These are phyloP conservation scores for Blastobotrys muscicola DNA, from an alignment of 805 yeast species.

Conservation along the genomic window DNA sequence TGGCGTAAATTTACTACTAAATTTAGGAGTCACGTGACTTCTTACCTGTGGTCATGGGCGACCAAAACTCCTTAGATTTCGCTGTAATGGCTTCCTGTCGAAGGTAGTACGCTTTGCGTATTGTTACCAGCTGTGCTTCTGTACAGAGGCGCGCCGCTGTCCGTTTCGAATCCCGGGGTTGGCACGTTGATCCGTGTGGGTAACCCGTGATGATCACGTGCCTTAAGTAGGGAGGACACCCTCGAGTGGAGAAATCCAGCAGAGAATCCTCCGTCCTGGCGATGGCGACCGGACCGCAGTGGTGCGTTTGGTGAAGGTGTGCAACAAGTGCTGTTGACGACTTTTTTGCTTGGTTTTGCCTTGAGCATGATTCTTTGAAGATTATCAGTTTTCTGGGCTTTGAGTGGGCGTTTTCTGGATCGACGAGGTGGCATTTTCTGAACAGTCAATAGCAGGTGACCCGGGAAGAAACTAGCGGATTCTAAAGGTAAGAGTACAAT, in stretches of 20 bases:
- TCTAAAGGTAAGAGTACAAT: too few relatives aligned
- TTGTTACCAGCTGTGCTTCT: conserved; percentile 1
- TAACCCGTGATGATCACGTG: conserved; percentile 16
- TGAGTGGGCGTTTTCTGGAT: too few relatives aligned
- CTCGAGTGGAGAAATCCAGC: conserved; percentile 27
- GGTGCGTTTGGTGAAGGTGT: not conserved
- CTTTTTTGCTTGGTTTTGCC: too few relatives aligned
- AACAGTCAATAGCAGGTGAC: too few relatives aligned
- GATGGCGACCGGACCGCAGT: conserved; percentile 23
- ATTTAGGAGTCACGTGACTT: not conserved
- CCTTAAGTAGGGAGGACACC: conserved; percentile 16
- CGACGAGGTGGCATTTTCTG: too few relatives aligned
- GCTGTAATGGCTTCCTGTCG: conserved; percentile 21
- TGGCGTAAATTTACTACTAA: not conserved
- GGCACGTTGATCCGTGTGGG: conserved; percentile 18
- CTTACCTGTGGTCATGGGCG: not conserved
- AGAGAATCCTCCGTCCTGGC: conserved; percentile 21
- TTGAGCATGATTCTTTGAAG: too few relatives aligned
- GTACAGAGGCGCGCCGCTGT: conserved; percentile 15
- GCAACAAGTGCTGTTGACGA: not conserved
- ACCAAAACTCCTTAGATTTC: not conserved
- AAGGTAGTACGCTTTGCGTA: conserved; percentile 8
- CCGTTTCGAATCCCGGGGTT: conserved; percentile 25
- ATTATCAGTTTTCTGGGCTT: too few relatives aligned
- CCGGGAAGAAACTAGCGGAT: too few relatives aligned